Evolutionary conservation across 164 flowering plant genomes (phyloP), one percentile per base, ranked within the genome.

Genomic region (Litsea cubeba): DNA sequence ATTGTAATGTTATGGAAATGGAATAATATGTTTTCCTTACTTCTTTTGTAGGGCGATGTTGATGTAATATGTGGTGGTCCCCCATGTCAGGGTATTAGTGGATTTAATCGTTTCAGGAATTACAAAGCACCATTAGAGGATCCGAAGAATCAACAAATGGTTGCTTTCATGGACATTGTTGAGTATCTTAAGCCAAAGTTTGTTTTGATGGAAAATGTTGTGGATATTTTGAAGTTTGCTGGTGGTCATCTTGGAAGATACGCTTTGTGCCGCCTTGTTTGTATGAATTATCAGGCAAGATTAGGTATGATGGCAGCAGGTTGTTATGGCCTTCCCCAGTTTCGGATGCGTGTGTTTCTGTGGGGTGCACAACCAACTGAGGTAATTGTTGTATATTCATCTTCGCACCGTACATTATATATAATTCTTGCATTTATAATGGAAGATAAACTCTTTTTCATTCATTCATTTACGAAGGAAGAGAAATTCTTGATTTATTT

Each of bases 31-130:
- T 2, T 32, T 4, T 72, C 6, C 32, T 40, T 35, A 7, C 46
- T 6, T 72, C 8, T 63, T 40, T 54, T 73, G 1, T 60, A 95
- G 99, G 99, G 97, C 23, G 83, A 84, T 76, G 96, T 85, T 15
- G 95, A 90, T 80, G 89, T 92, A 1, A 77, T 95, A 22, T 95
- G 98, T 83, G 99, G 98, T 0, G 99, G 99, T 0, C 99, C 99
- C 24, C 99, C 98, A 3, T 95, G 99, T 35, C 98, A 95, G 78
- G 99, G 99, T 0, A 81, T 93, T 2, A 93, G 98, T 78, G 97
- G 97, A 0, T 93, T 89, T 62, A 95, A 95, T 32, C 80, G 99
- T 0, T 95, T 93, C 50, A 82, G 99, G 54, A 82, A 89, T 57
- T 73, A 26, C 6, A 73, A 81, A 0, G 73, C 78, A 2, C 99